These are phyloP conservation scores for Exophiala mesophila DNA, from an alignment of 2,329 filamentous ascomycete species.

Conservation along the genomic window DNA sequence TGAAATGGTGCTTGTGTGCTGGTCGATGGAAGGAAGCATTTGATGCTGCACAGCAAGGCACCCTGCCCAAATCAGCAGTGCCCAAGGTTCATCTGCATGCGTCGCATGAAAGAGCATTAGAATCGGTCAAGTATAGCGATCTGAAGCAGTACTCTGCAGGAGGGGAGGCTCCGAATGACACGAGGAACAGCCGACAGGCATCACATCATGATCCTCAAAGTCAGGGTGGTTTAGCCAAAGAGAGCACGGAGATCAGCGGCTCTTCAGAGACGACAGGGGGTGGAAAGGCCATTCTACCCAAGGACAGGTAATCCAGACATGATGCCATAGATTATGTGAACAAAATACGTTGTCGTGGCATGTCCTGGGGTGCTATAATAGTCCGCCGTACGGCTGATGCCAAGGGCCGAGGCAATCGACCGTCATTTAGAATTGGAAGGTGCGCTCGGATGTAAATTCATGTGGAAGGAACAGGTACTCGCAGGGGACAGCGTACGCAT, in stretches of 20 bases:
- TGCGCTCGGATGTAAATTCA: no score
- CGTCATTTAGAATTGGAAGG: no score
- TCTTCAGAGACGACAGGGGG: constrained; percentile 12
- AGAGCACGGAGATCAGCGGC: constrained; percentile 15
- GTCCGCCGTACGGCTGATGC: no score
- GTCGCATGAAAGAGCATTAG: constrained; percentile 33
- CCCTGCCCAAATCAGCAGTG: constrained; percentile 20
- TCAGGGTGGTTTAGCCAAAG: constrained; percentile 6
- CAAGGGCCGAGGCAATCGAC: no score
- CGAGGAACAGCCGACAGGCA: constrained; percentile 9
- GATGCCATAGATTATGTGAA: no score
- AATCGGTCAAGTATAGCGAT: constrained; percentile 31
- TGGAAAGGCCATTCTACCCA: not conserved
- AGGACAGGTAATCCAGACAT: not conserved
- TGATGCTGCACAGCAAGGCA: constrained; percentile 46
- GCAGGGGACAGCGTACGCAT: no score
- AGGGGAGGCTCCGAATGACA: constrained; percentile 19
- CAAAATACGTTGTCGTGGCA: no score
- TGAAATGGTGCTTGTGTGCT: constrained; percentile 61
- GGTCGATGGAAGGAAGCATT: constrained; percentile 57
- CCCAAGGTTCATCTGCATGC: constrained; percentile 34
- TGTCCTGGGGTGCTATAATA: no score
- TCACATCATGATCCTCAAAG: constrained; percentile 8
- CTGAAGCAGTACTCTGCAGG: constrained; percentile 32
- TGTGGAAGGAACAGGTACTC: no score